Base-by-base conservation (phyloP, 495 filamentous ascomycete species). In the Hypoxylon crocopeplum region DNA sequence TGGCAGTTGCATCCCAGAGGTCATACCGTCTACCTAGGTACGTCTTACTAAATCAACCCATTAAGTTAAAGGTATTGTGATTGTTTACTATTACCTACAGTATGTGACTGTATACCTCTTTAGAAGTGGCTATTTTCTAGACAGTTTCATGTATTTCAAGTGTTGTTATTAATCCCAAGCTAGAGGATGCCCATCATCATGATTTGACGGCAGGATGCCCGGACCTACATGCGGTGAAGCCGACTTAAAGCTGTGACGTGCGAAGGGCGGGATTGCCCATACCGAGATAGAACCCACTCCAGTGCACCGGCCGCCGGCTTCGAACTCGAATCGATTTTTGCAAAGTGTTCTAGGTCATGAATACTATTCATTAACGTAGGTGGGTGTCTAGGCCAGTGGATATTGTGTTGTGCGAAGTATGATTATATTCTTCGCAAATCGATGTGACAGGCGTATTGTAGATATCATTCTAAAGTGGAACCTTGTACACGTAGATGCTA, bases 231-330 rank as follows among this genome's bases (percentile, higher is more conserved):
- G 21, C 16, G 29, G 6, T 37, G 27, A 40, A 36, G 36, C 41
- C 4, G 20, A 25, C 25, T n/a, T 16, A 34, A 45, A 42, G 32
- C 42, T 24, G 45, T 58, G 55, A 50, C 33, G 44, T 51, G 33
- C 13, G 29, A 32, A 24, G 50, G 27, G 49, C 29, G 41, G 30
- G 7, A 3, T n/a, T n/a, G 32, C 10, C 15, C 27, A 54, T 54
- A 42, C 34, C 48, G 36, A 48, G 48, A 60, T 53, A 54, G 41
- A 48, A 10, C 16, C 22, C 16, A n/a, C 24, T 48, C 3, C 19
- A 11, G 36, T 36, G 21, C 10, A 13, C 15, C 15, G 15, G 15
- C 30, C 10, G 7, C 29, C 16, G 20, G 27, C 15, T 37, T 39
- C 41, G 17, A 45, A 41, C 37, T 46, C 22, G 32, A 32, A 44